A percentile compares a stretch with the other conserved stretches of the same genome.
Evolutionary conservation across 2,329 filamentous ascomycete genomes (phyloP).

Genomic region (Penicillium hordei): DNA sequence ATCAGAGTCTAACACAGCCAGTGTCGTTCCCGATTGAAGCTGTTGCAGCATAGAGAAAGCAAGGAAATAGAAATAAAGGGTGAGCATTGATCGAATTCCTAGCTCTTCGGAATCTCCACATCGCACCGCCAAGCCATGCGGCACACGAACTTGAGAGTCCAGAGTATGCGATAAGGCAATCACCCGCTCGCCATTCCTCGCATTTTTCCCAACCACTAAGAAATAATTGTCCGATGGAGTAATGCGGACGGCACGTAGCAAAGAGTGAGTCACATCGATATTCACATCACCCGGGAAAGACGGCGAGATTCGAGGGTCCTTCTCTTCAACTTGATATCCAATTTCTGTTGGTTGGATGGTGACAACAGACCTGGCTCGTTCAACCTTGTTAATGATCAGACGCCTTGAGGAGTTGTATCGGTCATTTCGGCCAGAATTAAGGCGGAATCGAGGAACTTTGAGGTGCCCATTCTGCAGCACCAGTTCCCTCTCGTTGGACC

Average conservation of each 20-base stretch:
- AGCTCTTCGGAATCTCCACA: conserved; percentile 8
- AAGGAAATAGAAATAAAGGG: conserved; percentile 17
- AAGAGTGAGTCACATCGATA: conserved; percentile 13
- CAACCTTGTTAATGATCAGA: conserved; percentile 17
- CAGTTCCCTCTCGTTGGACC: conserved; percentile 33
- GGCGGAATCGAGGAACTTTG: conserved; percentile 32
- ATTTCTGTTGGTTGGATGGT: conserved; percentile 4
- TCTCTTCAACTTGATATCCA: conserved; percentile 16
- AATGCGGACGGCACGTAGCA: conserved; percentile 17
- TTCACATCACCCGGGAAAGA: background rate
- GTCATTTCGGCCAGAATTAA: conserved; percentile 18
- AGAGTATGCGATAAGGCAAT: conserved; percentile 14
- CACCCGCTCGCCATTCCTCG: conserved; percentile 1
- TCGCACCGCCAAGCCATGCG: background rate
- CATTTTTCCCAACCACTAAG: conserved; percentile 14
- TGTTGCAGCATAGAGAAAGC: conserved; percentile 11
- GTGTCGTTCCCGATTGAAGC: conserved; percentile 4
- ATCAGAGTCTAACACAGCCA: conserved; percentile 22
- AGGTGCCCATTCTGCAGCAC: conserved; percentile 24
- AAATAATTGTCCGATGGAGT: conserved; percentile 11
- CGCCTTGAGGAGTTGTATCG: conserved; percentile 27
- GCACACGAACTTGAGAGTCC: conserved; percentile 14
- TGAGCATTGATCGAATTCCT: conserved; percentile 12
- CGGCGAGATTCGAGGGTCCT: background rate
- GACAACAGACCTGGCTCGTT: conserved; percentile 3